Evolutionary conservation across 108 stramenopile species (phyloP).

Genomic region (Cyclotella sp.): DNA sequence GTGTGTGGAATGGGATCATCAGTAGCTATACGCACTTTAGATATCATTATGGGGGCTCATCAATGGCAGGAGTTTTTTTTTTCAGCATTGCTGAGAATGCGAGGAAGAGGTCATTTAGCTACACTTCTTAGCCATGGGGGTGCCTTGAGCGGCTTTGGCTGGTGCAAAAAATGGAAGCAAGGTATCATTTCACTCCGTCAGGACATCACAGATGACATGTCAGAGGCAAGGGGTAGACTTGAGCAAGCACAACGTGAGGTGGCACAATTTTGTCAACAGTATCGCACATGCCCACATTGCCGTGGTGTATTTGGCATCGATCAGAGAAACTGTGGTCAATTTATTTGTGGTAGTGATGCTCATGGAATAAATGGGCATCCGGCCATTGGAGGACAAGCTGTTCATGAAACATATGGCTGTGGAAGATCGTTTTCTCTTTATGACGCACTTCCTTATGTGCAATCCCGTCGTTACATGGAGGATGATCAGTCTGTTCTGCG

Average conservation of each 20-base stretch:
- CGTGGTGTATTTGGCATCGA: slow-evolving; percentile 25
- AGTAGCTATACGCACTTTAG: slow-evolving; percentile 1
- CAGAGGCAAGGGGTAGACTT: slow-evolving; percentile 3
- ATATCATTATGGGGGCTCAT: slow-evolving; percentile 15
- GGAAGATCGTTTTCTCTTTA: slow-evolving; percentile 14
- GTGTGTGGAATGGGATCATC: slow-evolving; percentile 14
- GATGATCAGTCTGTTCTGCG: slow-evolving; percentile 10
- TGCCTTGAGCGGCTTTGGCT: slow-evolving; percentile 21
- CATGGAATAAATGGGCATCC: slow-evolving; percentile 25
- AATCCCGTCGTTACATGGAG: slow-evolving; percentile 1
- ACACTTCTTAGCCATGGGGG: slow-evolving; percentile 10
- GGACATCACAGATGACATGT: slow-evolving; percentile 2
- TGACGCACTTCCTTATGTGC: slow-evolving; percentile 21
- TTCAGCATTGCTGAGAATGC: slow-evolving; percentile 24
- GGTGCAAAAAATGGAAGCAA: slow-evolving; percentile 28
- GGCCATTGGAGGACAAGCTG: slow-evolving; percentile 22
- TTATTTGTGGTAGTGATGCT: slow-evolving; percentile 35
- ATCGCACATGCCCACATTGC: slow-evolving; percentile 33
- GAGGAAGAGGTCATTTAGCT: slow-evolving; percentile 25
- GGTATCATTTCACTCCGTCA: slow-evolving; percentile 13
- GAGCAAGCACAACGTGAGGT: slow-evolving; percentile 11
- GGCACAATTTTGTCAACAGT: slow-evolving; percentile 9
- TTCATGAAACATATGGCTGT: slow-evolving; percentile 22
- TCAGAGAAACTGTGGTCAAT: slow-evolving; percentile 32
- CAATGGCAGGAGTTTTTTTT: slow-evolving; percentile 37